Evolutionary conservation across 148 eudicot species (phyloP), one percentile per base, ranked within the genome.

Genomic region (Nepenthes gracilis): DNA sequence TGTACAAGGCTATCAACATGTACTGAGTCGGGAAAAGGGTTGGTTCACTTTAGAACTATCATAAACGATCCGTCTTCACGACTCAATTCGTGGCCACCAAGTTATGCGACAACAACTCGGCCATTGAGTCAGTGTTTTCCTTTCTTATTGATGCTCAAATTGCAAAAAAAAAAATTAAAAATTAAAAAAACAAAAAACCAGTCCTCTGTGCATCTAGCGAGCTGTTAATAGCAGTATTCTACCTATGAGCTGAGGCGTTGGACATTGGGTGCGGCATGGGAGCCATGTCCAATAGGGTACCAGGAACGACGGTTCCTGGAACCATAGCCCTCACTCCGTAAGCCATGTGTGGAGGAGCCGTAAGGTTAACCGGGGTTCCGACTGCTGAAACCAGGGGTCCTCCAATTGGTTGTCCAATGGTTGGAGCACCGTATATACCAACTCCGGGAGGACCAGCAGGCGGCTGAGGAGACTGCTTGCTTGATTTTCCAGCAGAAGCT

Each of bases 321-420:
- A 79, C 72, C 0, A 87, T 85, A 34, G 83, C 80, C 57, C 85
- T 74, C 37, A 70, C 55, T 59, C 74, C 74, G 23, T 72, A 72
- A 54, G 75, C 76, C 70, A 76, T 38, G 72, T 66, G 78, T 38
- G 74, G 75, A 65, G 66, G 53, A 33, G 64, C 54, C 53, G 58
- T 15, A 13, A 74, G 67, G 53, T 61, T 70, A 12, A 70, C 78
- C 2, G 78, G 78, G 37, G 78, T 75, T 9, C 78, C 78, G 23
- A 78, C 74, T 0, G 82, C 87, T 47, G 86, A 71, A 59, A 73
- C 85, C 38, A 74, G 59, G 2, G 85, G 75, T 54, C 80, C 75
- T 54, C 77, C 79, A 34, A 84, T 62, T 13, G 96, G 87, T 57
- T 87, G 95, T 40, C 95, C 95, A 6, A 84, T 78, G 13, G 82